Evolutionary conservation across 192 early-diverging fungal genomes (phyloP).

Genomic region (Coemansia sp.): DNA sequence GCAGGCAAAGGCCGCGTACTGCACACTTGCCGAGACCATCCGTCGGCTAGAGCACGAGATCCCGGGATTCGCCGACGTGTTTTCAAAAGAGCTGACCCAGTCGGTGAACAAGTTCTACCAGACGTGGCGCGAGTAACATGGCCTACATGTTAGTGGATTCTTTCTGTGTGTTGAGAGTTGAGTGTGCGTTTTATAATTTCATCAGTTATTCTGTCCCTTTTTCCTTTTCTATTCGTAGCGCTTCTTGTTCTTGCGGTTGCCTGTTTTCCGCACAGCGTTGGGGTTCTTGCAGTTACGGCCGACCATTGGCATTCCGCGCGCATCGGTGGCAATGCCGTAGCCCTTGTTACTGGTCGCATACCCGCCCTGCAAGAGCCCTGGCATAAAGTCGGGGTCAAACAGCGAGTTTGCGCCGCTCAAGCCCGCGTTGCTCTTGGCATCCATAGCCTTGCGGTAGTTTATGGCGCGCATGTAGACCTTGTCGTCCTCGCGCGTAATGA

Average conservation of each 20-base stretch:
- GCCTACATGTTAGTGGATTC: neutral
- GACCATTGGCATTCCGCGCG: slow-evolving; percentile 59
- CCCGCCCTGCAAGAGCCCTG: slow-evolving; percentile 18
- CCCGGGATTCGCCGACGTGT: slow-evolving; percentile 54
- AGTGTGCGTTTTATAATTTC: slow-evolving; percentile 1
- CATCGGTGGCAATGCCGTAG: slow-evolving; percentile 61
- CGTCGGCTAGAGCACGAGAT: slow-evolving; percentile 53
- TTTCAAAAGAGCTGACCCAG: slow-evolving; percentile 48
- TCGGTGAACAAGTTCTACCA: slow-evolving; percentile 52
- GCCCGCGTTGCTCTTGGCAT: slow-evolving; percentile 25
- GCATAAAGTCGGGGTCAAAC: slow-evolving; percentile 41
- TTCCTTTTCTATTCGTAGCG: slow-evolving; percentile 7
- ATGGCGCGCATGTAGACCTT: slow-evolving; percentile 65
- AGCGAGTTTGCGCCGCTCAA: slow-evolving; percentile 26
- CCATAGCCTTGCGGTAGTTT: slow-evolving; percentile 22
- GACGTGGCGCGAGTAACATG: slow-evolving; percentile 43
- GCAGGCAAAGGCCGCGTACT: slow-evolving; percentile 45
- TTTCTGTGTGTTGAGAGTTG: neutral
- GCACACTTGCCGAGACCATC: slow-evolving; percentile 52
- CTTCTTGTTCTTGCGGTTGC: slow-evolving; percentile 60
- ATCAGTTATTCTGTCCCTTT: neutral
- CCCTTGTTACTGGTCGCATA: slow-evolving; percentile 46
- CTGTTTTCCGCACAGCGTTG: slow-evolving; percentile 55
- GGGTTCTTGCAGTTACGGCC: slow-evolving; percentile 70
- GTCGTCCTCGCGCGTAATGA: slow-evolving; percentile 90